These are phyloP conservation scores for Serendipita vermifera DNA, from an alignment of 768 basidiomycete species.

Conservation along the genomic window DNA sequence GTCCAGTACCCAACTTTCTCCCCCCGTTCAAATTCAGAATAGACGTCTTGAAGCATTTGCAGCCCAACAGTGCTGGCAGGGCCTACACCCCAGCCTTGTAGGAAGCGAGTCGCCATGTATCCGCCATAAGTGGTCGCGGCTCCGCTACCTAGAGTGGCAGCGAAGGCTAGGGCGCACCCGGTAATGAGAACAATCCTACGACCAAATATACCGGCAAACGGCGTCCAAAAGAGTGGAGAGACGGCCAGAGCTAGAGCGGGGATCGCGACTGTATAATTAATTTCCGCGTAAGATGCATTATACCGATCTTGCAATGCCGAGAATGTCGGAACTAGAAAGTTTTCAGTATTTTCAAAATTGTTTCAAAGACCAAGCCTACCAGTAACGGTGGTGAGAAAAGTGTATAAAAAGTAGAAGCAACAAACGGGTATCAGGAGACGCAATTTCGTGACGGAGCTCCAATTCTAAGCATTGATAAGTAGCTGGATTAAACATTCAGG, in stretches of 20 bases:
- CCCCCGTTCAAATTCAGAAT: constrained; percentile 14
- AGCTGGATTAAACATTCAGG: too few relatives aligned
- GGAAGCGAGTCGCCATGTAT: constrained; percentile 15
- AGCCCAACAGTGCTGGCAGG: constrained; percentile 15
- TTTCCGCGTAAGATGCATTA: constrained; percentile 14
- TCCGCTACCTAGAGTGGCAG: constrained; percentile 12
- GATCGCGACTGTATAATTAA: constrained; percentile 14
- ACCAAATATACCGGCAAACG: constrained; percentile 14
- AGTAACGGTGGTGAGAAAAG: constrained; percentile 15
- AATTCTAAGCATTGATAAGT: too few relatives aligned
- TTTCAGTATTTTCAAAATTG: background rate
- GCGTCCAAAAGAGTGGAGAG: constrained; percentile 15
- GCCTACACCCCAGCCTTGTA: constrained; percentile 16
- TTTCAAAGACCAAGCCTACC: background rate
- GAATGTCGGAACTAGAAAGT: constrained; percentile 10
- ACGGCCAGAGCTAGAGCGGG: constrained; percentile 14
- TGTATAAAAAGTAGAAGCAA: constrained; percentile 15
- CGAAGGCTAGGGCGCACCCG: constrained; percentile 13
- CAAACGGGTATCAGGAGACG: constrained; percentile 10
- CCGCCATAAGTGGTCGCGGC: constrained; percentile 12
- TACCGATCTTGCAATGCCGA: constrained; percentile 8
- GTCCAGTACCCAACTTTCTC: constrained; percentile 16
- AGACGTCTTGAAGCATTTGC: constrained; percentile 14
- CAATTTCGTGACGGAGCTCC: background rate
- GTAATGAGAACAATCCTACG: constrained; percentile 12